Evolutionary conservation across 2,329 filamentous ascomycete genomes (phyloP).

Genomic region (Colletotrichum brevisporum): DNA sequence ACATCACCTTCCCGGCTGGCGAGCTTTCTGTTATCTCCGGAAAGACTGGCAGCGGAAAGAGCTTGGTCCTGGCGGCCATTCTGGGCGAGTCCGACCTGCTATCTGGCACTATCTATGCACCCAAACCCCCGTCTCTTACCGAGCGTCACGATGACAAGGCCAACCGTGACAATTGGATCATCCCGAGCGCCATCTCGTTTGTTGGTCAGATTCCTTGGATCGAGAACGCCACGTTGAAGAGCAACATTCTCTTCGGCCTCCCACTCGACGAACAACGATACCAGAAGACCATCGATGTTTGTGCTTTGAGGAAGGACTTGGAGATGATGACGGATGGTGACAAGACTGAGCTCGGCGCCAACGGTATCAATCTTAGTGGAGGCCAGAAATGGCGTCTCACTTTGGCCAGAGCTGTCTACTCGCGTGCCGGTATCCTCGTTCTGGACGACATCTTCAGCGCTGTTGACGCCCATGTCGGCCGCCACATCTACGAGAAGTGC

Average conservation of each 20-base stretch:
- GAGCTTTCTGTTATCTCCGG: slow-evolving; percentile 83
- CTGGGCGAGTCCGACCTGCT: slow-evolving; percentile 82
- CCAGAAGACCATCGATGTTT: slow-evolving; percentile 77
- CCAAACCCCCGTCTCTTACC: slow-evolving; percentile 58
- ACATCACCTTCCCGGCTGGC: slow-evolving; percentile 75
- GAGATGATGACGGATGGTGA: slow-evolving; percentile 84
- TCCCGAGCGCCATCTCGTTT: slow-evolving; percentile 78
- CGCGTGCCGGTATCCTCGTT: slow-evolving; percentile 80
- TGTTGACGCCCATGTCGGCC: slow-evolving; percentile 85
- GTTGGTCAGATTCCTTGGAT: slow-evolving; percentile 89
- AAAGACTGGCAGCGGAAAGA: slow-evolving; percentile 84
- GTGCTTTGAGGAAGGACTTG: slow-evolving; percentile 82
- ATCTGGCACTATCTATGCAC: slow-evolving; percentile 71
- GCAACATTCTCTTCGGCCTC: slow-evolving; percentile 85
- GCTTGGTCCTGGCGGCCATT: slow-evolving; percentile 79
- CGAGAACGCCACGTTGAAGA: slow-evolving; percentile 82
- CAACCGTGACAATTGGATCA: slow-evolving; percentile 76
- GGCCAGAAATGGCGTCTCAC: slow-evolving; percentile 88
- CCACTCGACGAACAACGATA: slow-evolving; percentile 80
- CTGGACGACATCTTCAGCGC: slow-evolving; percentile 90
- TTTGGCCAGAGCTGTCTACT: slow-evolving; percentile 85
- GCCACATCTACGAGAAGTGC: slow-evolving; percentile 83
- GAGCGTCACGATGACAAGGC: slow-evolving; percentile 75
- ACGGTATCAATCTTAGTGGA: slow-evolving; percentile 87
- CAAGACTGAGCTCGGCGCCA: slow-evolving; percentile 84